Conservation (phyloP, 805 yeast genomes). For the Candida silvatica region DNA sequence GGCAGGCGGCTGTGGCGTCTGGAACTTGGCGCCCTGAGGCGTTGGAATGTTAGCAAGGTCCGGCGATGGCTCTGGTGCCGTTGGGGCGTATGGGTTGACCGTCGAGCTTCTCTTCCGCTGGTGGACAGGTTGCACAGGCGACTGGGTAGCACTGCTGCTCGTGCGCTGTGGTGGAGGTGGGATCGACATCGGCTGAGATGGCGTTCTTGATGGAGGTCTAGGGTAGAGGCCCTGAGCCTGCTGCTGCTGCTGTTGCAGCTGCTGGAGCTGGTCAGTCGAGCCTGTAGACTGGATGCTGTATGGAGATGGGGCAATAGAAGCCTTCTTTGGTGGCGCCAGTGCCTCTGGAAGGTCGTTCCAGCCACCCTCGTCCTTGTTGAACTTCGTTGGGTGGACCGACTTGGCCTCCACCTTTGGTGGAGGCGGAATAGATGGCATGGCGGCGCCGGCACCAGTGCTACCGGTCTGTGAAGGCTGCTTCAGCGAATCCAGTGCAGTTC, state of each 20-base stretch:
- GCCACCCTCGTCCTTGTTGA: slow-evolving; percentile 47
- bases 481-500: slow-evolving; percentile 26
- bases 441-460: neutral
- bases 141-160: neutral
- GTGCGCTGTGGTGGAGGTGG: slow-evolving; percentile 23
- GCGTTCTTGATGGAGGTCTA: slow-evolving; percentile 18
- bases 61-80: neutral
- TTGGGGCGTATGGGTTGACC: slow-evolving; percentile 4
- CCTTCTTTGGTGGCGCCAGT: slow-evolving; percentile 19
- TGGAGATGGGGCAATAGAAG: slow-evolving; percentile 18
- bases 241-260: neutral
- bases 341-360: slow-evolving; percentile 65
- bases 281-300: slow-evolving; percentile 5
- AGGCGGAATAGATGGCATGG: neutral
- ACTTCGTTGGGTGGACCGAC: neutral
- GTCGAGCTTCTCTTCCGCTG: neutral
- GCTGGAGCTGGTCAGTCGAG: neutral
- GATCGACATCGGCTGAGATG: slow-evolving; percentile 22
- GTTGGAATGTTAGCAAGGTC: neutral
- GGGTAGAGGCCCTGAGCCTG: too few species aligned
- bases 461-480: slow-evolving; percentile 11
- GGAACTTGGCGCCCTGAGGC: slow-evolving; percentile 3
- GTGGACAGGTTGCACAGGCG: neutral
- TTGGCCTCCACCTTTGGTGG: slow-evolving; percentile 10
- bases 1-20: slow-evolving; percentile 1